Conservation (phyloP, 1,284 basidiomycete genomes). For the Ceratobasidium sp. region DNA sequence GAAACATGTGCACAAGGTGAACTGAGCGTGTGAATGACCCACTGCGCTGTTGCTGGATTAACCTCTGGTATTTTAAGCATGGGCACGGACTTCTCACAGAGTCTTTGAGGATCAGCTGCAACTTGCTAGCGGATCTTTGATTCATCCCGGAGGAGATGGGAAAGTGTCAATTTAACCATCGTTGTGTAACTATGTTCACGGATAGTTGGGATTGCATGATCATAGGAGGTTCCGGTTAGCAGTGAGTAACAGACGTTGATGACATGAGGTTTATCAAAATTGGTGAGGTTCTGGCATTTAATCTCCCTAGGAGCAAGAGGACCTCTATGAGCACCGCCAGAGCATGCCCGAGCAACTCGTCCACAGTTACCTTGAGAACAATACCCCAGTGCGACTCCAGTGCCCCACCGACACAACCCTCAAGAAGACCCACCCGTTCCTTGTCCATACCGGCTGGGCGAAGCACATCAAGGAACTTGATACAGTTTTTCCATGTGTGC, state of each 20-base stretch:
- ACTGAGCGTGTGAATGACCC: not conserved
- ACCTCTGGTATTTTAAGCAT: constrained; percentile 20
- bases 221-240: not conserved
- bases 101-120: not conserved
- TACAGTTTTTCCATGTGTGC: no score
- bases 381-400: no score
- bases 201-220: not conserved
- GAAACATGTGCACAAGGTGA: not conserved
- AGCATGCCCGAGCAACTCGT: no score
- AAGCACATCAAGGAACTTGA: no score
- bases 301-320: no score
- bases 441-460: no score
- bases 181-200: constrained; percentile 6
- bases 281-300: no score
- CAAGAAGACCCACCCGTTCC: no score
- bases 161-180: not conserved
- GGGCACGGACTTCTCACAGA: not conserved
- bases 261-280: constrained; percentile 15
- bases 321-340: no score
- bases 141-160: not conserved
- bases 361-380: no score
- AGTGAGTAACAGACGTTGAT: constrained; percentile 9
- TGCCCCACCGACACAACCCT: no score
- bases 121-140: not conserved
- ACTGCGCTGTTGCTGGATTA: constrained; percentile 16